A percentile compares a stretch with the other conserved stretches of the same genome.
Evolutionary conservation across 768 basidiomycete genomes (phyloP).

Genomic region (Lactarius pseudohatsudake): DNA sequence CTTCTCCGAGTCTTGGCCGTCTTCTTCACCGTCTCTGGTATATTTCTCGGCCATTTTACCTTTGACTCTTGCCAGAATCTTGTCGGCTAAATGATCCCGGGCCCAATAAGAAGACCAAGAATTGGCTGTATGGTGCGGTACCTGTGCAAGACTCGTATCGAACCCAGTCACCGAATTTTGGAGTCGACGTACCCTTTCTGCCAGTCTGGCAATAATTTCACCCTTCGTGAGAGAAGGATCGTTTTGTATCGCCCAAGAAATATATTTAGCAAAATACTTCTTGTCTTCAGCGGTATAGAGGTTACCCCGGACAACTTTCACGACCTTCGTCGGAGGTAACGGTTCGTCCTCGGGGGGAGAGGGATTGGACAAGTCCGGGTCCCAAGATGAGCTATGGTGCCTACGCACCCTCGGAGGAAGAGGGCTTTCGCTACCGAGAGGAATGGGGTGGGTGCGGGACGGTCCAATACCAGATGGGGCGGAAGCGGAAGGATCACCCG

Average conservation of each 20-base stretch:
- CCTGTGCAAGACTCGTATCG: slow-evolving; percentile 12
- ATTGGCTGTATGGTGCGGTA: slow-evolving; percentile 23
- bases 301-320: slow-evolving; percentile 48
- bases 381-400: slow-evolving; percentile 9
- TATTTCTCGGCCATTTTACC: slow-evolving; percentile 4
- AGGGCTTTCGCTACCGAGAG: not conserved
- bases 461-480: not conserved
- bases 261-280: slow-evolving; percentile 64
- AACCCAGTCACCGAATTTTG: not conserved
- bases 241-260: slow-evolving; percentile 57
- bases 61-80: slow-evolving; percentile 12
- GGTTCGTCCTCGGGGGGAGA: slow-evolving; percentile 69
- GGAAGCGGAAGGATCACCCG: not conserved
- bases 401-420: not conserved
- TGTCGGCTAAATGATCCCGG: slow-evolving; percentile 23
- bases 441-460: slow-evolving; percentile 5
- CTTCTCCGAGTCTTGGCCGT: slow-evolving; percentile 32
- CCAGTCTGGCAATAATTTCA: slow-evolving; percentile 54
- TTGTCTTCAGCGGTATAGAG: slow-evolving; percentile 67
- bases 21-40: slow-evolving; percentile 34
- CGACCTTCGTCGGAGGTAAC: slow-evolving; percentile 55
- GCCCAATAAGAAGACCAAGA: slow-evolving; percentile 24
- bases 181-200: slow-evolving; percentile 49
- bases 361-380: slow-evolving; percentile 51
- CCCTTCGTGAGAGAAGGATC: slow-evolving; percentile 53